phyloP scores from a whole-genome alignment of 805 yeast genomes.

The Metschnikowia koreensis region DNA sequence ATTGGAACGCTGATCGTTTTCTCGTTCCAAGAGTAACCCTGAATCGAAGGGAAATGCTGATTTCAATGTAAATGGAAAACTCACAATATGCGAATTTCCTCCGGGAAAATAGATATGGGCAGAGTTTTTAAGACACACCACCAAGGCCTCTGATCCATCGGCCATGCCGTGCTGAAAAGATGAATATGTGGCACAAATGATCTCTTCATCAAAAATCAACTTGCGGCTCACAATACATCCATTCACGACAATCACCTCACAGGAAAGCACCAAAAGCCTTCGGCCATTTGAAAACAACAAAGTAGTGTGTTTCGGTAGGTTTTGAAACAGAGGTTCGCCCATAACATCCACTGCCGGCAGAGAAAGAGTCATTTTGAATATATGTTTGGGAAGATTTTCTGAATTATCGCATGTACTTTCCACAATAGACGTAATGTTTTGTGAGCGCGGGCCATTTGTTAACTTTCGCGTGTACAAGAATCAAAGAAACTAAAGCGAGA shows the following conservation, averaged over 20 bases:
- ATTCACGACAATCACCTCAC: conserved; percentile 47
- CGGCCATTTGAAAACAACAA: conserved; percentile 28
- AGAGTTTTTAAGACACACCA: conserved; percentile 57
- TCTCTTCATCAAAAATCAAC: conserved; percentile 48
- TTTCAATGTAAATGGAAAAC: conserved; percentile 66
- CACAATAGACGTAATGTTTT: too few species aligned
- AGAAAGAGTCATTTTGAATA: conserved; percentile 13
- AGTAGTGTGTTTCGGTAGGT: conserved; percentile 19
- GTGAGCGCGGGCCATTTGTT: too few species aligned
- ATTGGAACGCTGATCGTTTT: conserved; percentile 16
- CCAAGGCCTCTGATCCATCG: conserved; percentile 40
- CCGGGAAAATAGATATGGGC: conserved; percentile 61
- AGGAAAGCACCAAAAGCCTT: conserved; percentile 34
- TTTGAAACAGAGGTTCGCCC: conserved; percentile 25
- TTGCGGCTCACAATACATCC: conserved; percentile 51
- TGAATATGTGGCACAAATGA: conserved; percentile 63
- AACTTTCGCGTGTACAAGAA: too few species aligned
- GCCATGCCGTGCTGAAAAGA: conserved; percentile 34
- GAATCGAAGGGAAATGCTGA: conserved; percentile 62
- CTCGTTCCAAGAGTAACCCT: conserved; percentile 66
- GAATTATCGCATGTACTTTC: too few species aligned
- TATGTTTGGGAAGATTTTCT: too few species aligned
- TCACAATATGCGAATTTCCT: conserved; percentile 59
- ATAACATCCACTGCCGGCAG: conserved; percentile 36
- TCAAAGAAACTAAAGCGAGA: too few species aligned